Base-by-base conservation (phyloP, 1,284 basidiomycete genomes). In the Blastosporella zonata region DNA sequence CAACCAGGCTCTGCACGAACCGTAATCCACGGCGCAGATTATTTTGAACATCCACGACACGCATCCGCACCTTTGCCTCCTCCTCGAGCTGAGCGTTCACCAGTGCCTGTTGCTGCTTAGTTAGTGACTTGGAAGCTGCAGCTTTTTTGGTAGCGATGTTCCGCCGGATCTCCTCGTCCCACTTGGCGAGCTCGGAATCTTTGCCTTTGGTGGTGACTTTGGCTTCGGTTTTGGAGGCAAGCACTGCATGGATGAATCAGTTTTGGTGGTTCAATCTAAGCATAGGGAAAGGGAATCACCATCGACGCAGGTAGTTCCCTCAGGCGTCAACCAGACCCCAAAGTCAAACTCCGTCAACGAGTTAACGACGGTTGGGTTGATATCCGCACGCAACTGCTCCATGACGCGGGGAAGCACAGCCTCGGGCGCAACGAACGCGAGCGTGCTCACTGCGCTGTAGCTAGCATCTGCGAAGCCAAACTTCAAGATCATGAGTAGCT, bases 121-220 rank as follows among this genome's bases (percentile, higher is more conserved):
- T 90, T 2, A 97, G 66, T 3, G 77, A 75, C 3, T 70, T 67
- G 1, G 72, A 60, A 1, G 69, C 66, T 0, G 75, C 66, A 1
- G 70, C 68, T 61, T 83, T 89, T 70, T 95, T 95, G 53, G 72
- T 81, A 6, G 89, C 87, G 0, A 97, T 73, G 0, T 87, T 83
- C 58, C 88, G 87, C 8, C 93, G 81, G n/a, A 96, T 73, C 55
- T 97, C 93, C 23, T 85, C 87, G 56, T 98, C 95, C 94, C 94
- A 98, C 60, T 90, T 87, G 10, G 90, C 85, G 21, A 94, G 86
- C 37, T 90, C 91, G 10, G 88, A 82, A 53, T 84, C 87, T 58
- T 95, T 96, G 28, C 91, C 87, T 65, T 94, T 95, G 57, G 57
- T 82, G 29, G 77, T 35, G 13, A 42, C 70, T 21, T 68, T 69